Evolutionary conservation across 2,329 filamentous ascomycete species (phyloP), one percentile per base, ranked within the genome.

Genomic region (Ciborinia camelliae): DNA sequence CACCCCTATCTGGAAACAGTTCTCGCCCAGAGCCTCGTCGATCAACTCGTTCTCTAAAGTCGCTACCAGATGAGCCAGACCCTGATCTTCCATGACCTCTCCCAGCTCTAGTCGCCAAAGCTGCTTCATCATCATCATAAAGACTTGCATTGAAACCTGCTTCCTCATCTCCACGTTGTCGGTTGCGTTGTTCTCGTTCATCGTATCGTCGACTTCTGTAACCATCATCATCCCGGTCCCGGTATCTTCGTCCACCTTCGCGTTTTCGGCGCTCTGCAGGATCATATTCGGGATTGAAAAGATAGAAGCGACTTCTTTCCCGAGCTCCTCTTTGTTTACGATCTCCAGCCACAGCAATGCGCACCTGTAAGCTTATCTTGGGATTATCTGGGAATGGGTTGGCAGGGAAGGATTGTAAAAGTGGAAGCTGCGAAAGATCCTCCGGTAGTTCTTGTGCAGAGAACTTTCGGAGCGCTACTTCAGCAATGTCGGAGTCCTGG

Each of bases 241-340:
- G 85, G 74, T 88, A 91, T 73, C 81, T 83, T 65, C 81, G 81
- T 69, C 79, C 80, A 48, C 84, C 81, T 59, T 84, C 81, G 65
- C 81, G 81, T 66, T 87, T 83, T 68, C 87, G 80, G 61, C 86
- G 84, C 78, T 91, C 92, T 70, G 88, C 87, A 2, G 90, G 92
- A 72, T 97, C 93, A 74, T 92, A 87, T 71, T 97, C 91, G 1
- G 94, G 94, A 71, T 98, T 91, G 72, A 95, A 84, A 43, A 97
- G 86, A 75, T 99, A 99, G 79, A 96, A 98, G 15, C 91, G 85
- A 77, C 94, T 98, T 67, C 90, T 84, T 59, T 89, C 84, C 14
- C 91, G 86, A 1, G 95, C 94, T 48, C 91, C 89, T 51, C 81
- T 84, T 72, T 87, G 84, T 78, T 99, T 99, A 74, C 83, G 89